Percentiles rank a stretch among this genome's conserved stretches.
Conservation (phyloP, 1,139 yeast species). For the Insectozyma bohioensis region DNA sequence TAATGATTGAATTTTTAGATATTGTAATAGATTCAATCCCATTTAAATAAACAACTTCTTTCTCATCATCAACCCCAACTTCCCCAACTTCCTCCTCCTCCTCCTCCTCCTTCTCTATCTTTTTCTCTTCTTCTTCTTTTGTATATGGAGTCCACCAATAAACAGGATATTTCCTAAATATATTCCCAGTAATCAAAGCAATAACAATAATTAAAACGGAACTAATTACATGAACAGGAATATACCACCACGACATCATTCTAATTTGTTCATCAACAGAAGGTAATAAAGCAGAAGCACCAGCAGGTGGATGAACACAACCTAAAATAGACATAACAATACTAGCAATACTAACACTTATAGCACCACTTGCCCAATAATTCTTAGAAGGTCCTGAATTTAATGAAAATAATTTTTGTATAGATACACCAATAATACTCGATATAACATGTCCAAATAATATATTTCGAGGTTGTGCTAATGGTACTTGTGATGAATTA, state of each 20-base stretch:
- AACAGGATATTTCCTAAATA: conserved; percentile 54
- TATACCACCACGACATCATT: conserved; percentile 65
- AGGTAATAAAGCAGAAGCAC: conserved; percentile 69
- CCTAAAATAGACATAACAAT: conserved; percentile 57
- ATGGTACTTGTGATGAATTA: conserved; percentile 56
- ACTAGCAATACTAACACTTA: conserved; percentile 57
- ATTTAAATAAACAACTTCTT: conserved; percentile 6
- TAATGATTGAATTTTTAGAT: conserved; percentile 17
- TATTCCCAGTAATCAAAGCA: conserved; percentile 57
- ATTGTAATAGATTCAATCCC: conserved; percentile 19
- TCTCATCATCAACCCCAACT: conserved; percentile 5
- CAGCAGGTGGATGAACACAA: conserved; percentile 74
- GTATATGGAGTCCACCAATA: conserved; percentile 61
- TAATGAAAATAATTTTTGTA: conserved; percentile 54
- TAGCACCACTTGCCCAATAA: conserved; percentile 62
- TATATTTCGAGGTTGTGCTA: conserved; percentile 68
- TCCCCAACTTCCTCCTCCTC: conserved; percentile 6
- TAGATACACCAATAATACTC: conserved; percentile 53
- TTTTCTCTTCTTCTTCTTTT: conserved; percentile 8
- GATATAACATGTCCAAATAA: conserved; percentile 57
- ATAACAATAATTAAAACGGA: conserved; percentile 50
- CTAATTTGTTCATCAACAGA: conserved; percentile 47
- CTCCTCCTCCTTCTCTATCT: conserved; percentile 6
- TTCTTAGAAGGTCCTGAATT: conserved; percentile 39
- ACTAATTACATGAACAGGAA: conserved; percentile 57